Evolutionary conservation across 169 alveolate genomes (phyloP).

Genomic region (Cryptosporidium sp.): DNA sequence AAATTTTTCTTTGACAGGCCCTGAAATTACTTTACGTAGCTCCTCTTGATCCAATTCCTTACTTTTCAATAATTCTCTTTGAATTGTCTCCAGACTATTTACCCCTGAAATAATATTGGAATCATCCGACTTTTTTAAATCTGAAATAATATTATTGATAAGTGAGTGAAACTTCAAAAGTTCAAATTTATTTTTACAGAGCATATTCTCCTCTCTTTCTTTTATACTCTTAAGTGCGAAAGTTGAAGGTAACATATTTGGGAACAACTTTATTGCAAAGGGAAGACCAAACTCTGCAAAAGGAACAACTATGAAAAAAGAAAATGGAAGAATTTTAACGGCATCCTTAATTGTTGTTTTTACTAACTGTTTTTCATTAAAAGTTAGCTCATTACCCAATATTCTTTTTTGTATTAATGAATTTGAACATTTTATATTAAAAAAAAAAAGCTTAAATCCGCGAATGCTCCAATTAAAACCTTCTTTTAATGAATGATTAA

Average conservation of each 20-base stretch:
- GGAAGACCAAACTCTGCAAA: slow-evolving; percentile 88
- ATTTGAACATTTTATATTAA: neutral
- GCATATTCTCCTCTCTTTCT: slow-evolving; percentile 72
- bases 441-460: neutral
- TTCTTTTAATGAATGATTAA: neutral
- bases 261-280: slow-evolving; percentile 87
- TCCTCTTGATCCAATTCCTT: slow-evolving; percentile 84
- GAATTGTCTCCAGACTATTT: slow-evolving; percentile 83
- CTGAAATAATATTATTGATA: slow-evolving; percentile 77
- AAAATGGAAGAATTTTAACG: slow-evolving; percentile 88
- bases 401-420: slow-evolving; percentile 4
- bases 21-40: slow-evolving; percentile 84
- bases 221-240: slow-evolving; percentile 80
- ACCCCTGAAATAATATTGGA: slow-evolving; percentile 75
- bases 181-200: neutral
- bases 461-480: neutral
- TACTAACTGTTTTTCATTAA: slow-evolving; percentile 15
- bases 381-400: slow-evolving; percentile 37
- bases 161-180: neutral
- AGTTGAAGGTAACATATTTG: slow-evolving; percentile 90
- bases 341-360: slow-evolving; percentile 86
- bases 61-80: slow-evolving; percentile 83
- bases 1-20: slow-evolving; percentile 86
- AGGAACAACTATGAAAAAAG: slow-evolving; percentile 88
- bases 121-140: slow-evolving; percentile 80